Percentiles rank a stretch among this genome's conserved stretches.
These are phyloP conservation scores for Orbilia brochopaga DNA, from an alignment of 2,329 filamentous ascomycete species.

Conservation along the genomic window DNA sequence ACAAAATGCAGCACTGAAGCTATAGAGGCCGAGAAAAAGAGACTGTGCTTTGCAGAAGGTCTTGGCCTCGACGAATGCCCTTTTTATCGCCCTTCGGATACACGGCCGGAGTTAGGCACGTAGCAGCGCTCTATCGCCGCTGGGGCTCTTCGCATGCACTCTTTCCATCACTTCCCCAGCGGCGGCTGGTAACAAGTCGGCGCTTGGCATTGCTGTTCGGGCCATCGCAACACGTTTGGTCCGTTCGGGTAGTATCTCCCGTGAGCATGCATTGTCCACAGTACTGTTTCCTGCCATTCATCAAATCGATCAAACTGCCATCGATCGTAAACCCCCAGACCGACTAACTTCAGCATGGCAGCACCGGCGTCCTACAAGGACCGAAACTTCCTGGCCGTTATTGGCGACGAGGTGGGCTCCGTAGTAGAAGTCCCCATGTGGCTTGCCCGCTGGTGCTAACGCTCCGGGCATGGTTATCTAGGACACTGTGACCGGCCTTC, in stretches of 20 bases:
- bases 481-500: conserved; percentile 94
- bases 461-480: conserved; percentile 58
- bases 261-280: not conserved
- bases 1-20: not conserved
- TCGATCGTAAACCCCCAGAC: conserved; percentile 15
- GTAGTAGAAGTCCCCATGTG: not conserved
- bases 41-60: not conserved
- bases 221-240: conserved; percentile 10
- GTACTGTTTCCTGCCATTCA: not conserved
- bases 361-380: conserved; percentile 67
- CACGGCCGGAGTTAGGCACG: conserved; percentile 38
- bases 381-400: conserved; percentile 94
- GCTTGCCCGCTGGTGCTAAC: not conserved
- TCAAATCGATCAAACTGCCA: no score
- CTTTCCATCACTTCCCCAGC: no score
- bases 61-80: not conserved
- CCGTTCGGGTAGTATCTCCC: not conserved
- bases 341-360: conserved; percentile 37
- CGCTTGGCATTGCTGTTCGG: conserved; percentile 23
- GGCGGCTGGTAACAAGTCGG: not conserved
- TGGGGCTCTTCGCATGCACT: conserved; percentile 16
- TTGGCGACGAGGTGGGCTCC: conserved; percentile 82
- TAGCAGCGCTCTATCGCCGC: conserved; percentile 22
- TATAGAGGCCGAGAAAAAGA: not conserved
- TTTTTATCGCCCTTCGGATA: conserved; percentile 19